Percentiles rank a stretch among this genome's conserved stretches.
Evolutionary conservation across 1,284 basidiomycete species (phyloP).

Genomic region (Tetrapyrgos nigripes): DNA sequence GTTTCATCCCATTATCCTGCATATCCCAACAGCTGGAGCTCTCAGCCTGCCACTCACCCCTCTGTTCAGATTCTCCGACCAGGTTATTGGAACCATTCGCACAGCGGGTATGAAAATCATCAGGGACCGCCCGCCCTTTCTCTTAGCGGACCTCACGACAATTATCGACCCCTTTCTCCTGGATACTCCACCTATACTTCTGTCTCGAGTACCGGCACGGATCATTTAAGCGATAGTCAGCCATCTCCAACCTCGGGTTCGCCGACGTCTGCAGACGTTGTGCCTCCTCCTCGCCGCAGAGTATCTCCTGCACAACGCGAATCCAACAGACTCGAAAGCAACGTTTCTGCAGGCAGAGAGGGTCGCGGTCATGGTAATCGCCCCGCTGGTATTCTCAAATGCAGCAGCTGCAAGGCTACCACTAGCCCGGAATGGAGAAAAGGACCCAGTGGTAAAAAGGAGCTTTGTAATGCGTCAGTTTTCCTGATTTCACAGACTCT

Average conservation of each 20-base stretch:
- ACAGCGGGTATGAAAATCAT: not conserved
- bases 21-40: conserved; percentile 10
- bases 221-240: conserved; percentile 8
- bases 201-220: conserved; percentile 5
- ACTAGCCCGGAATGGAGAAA: conserved; percentile 96
- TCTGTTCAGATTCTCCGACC: conserved; percentile 17
- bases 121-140: conserved; percentile 15
- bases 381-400: conserved; percentile 76
- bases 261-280: conserved; percentile 46
- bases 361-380: conserved; percentile 58
- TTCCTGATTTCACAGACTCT: conserved; percentile 27
- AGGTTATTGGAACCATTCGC: conserved; percentile 5
- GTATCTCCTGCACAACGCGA: conserved; percentile 29
- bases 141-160: conserved; percentile 9
- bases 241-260: conserved; percentile 14
- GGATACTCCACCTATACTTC: not conserved
- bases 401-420: conserved; percentile 84
- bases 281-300: conserved; percentile 70
- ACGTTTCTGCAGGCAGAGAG: conserved; percentile 7
- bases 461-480: conserved; percentile 92
- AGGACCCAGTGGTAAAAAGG: conserved; percentile 88
- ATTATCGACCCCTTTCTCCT: conserved; percentile 1
- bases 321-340: conserved; percentile 4
- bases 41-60: conserved; percentile 9
- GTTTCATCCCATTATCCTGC: conserved; percentile 1